Percentiles rank a stretch among this genome's conserved stretches.
phyloP scores from a whole-genome alignment of 768 basidiomycete genomes.

The Royoungia palumana region DNA sequence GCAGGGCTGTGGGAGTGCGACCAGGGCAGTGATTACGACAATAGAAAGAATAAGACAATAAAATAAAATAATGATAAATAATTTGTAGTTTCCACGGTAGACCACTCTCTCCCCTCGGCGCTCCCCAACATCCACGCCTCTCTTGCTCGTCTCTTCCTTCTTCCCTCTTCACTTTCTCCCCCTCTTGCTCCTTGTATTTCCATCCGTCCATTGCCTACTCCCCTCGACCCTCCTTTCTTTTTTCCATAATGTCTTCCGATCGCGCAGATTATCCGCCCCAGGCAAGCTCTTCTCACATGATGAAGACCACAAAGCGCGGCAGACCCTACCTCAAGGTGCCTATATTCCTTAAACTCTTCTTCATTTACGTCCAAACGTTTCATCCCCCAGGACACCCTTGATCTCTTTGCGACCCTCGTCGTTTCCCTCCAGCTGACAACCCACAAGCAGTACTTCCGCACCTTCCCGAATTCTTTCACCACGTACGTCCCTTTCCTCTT shows the following conservation, averaged over 20 bases:
- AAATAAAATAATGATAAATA: constrained; percentile 24
- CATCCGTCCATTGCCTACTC: constrained; percentile 8
- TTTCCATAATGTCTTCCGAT: constrained; percentile 40
- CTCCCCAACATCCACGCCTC: constrained; percentile 23
- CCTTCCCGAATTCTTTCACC: constrained; percentile 91
- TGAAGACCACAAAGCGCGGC: constrained; percentile 97
- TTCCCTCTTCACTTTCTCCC: constrained; percentile 30
- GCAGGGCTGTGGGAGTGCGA: constrained; percentile 10
- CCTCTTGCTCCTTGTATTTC: constrained; percentile 27
- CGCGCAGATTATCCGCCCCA: constrained; percentile 40
- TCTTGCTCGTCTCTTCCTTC: constrained; percentile 31
- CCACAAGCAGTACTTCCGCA: constrained; percentile 95
- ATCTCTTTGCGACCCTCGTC: constrained; percentile 95
- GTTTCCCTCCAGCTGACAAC: constrained; percentile 86
- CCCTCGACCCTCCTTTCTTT: constrained; percentile 15
- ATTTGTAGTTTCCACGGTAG: constrained; percentile 28
- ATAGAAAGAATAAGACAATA: constrained; percentile 7
- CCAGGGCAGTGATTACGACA: constrained; percentile 20
- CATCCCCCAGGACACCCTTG: constrained; percentile 81
- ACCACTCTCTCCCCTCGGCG: constrained; percentile 17
- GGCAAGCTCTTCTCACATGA: constrained; percentile 85
- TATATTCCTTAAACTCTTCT: neutral
- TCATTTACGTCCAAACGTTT: constrained; percentile 4
- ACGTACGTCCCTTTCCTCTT: constrained; percentile 51
- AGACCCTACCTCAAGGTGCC: constrained; percentile 88